Base-by-base conservation (phyloP, 1,284 basidiomycete species). In the Baeospora myosura region DNA sequence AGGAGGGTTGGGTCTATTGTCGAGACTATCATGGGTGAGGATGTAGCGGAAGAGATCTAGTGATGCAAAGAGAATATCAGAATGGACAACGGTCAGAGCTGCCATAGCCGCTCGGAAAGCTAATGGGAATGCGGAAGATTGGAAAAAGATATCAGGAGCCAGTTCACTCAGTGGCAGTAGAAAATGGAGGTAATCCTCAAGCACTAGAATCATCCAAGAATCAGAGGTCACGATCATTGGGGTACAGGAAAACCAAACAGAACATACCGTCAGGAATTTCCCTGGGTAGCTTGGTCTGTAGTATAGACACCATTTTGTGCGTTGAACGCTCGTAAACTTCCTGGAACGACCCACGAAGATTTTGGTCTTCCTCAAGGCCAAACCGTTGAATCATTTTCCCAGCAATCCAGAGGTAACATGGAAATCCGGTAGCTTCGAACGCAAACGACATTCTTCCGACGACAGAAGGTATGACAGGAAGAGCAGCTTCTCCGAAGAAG, bases 161-260 rank as follows among this genome's bases (percentile, higher is more conserved):
- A 73, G 67, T 40, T 82, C 74, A 32, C 85, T 61, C 55, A 92
- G 69, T 48, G 84, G 79, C 44, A 84, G 61, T 25, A 92, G 69
- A 59, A 93, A 75, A 53, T 92, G 90, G 41, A 93, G 62, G 54
- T 95, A 98, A 60, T 99, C 96, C 60, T 98, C 96, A 54, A 99
- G 68, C 25, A 97, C 96, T 96, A 54, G 5, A 48, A 35, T n/a
- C n/a, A 16, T n/a, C 5, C 3, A 28, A 35, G 43, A 8, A 42
- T 47, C 28, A 45, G 45, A 38, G n/a, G n/a, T n/a, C n/a, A n/a
- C n/a, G n/a, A n/a, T n/a, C n/a, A n/a, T 39, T 44, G 48, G 29
- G 40, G 33, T 40, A 48, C 23, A 17, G 33, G 11, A 14, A 5
- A 14, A 14, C 37, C 32, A 17, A 18, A 41, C 11, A n/a, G 14